These are phyloP conservation scores for Saccharomyces hybrid DNA, from an alignment of 1,139 yeast species.

Conservation along the genomic window DNA sequence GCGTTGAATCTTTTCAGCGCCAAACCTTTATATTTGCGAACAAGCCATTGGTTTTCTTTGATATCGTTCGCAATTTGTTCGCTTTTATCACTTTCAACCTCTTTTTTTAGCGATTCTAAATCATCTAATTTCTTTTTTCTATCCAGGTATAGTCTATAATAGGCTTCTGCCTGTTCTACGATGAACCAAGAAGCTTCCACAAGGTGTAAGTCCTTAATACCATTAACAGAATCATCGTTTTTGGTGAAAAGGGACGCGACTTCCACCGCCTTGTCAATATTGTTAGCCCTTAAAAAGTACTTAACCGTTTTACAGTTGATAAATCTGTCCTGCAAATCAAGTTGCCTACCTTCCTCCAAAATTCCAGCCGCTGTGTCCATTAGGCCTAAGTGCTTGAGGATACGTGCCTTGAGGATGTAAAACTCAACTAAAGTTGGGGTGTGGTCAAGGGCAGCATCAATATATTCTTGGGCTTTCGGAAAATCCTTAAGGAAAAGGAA, in stretches of 20 bases:
- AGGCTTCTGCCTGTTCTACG: constrained; percentile 79
- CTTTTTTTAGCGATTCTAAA: constrained; percentile 26
- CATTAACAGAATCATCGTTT: constrained; percentile 67
- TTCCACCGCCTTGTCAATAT: constrained; percentile 67
- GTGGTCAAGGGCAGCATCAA: constrained; percentile 60
- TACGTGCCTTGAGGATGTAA: constrained; percentile 70
- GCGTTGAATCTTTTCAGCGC: constrained; percentile 74
- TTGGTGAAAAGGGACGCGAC: constrained; percentile 76
- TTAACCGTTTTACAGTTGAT: constrained; percentile 84
- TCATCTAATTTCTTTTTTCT: constrained; percentile 30
- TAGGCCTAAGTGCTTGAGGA: constrained; percentile 64
- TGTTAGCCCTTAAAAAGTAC: constrained; percentile 73
- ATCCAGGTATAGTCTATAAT: constrained; percentile 38
- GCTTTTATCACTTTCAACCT: constrained; percentile 5
- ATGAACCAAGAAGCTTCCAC: constrained; percentile 94
- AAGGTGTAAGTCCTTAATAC: constrained; percentile 75
- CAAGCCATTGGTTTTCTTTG: constrained; percentile 18
- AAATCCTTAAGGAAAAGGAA: constrained; percentile 49
- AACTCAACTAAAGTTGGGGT: constrained; percentile 82
- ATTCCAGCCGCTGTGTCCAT: constrained; percentile 51
- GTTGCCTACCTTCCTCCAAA: constrained; percentile 62
- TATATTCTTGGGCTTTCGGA: constrained; percentile 44
- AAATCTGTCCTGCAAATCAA: constrained; percentile 86
- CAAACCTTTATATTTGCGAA: constrained; percentile 51
- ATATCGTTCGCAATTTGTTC: constrained; percentile 6